Percentiles rank a stretch among this genome's conserved stretches.
Conservation (phyloP, 805 yeast species). For the Suhomyces sp. region DNA sequence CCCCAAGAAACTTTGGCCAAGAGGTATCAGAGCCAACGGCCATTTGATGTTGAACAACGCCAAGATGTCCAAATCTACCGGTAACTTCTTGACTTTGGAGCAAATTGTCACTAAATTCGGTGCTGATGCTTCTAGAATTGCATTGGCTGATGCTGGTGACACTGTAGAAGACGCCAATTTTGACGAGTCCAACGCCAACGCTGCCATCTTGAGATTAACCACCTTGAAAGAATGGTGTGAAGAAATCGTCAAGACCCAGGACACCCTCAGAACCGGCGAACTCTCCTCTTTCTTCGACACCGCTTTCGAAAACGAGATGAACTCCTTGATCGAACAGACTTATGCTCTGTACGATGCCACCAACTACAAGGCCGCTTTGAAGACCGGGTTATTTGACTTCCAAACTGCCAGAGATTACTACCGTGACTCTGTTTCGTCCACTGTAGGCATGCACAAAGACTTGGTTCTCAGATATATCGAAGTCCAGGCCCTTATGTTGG, state of each 20-base stretch:
- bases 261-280: conserved; percentile 48
- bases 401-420: conserved; percentile 95
- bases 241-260: conserved; percentile 55
- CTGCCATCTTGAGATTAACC: conserved; percentile 90
- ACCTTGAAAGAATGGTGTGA: conserved; percentile 96
- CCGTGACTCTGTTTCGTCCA: conserved; percentile 68
- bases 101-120: conserved; percentile 87
- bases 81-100: conserved; percentile 89
- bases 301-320: conserved; percentile 94
- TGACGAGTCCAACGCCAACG: conserved; percentile 94
- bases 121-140: conserved; percentile 96
- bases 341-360: conserved; percentile 68
- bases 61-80: conserved; percentile 97
- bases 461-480: conserved; percentile 80
- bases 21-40: conserved; percentile 91
- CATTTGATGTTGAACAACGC: conserved; percentile 93
- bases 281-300: conserved; percentile 67
- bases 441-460: conserved; percentile 74
- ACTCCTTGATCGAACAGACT: conserved; percentile 70
- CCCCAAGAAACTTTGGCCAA: conserved; percentile 91
- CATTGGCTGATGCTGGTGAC: conserved; percentile 98
- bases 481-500: conserved; percentile 75
- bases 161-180: conserved; percentile 96
- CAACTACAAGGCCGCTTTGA: conserved; percentile 83
- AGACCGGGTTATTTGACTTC: conserved; percentile 88